Evolutionary conservation across 1,284 basidiomycete species (phyloP).

Genomic region (Moesziomyces parantarcticus): DNA sequence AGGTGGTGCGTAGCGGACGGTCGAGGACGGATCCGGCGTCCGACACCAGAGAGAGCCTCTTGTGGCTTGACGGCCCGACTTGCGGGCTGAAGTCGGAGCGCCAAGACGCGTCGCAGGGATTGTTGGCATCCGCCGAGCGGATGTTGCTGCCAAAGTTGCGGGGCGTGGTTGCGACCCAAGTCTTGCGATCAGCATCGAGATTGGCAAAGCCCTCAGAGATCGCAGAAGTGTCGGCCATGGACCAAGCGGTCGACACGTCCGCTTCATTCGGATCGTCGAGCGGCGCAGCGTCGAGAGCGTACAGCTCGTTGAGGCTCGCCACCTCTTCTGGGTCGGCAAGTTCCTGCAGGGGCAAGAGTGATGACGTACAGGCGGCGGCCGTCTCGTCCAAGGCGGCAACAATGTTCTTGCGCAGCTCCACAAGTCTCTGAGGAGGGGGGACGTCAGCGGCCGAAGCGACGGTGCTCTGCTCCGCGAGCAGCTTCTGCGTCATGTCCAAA

Average conservation of each 20-base stretch:
- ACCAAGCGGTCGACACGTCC: conserved; percentile 27
- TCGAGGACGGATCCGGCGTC: conserved; percentile 36
- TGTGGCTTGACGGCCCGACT: conserved; percentile 15
- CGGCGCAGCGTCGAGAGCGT: conserved; percentile 38
- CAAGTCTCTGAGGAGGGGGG: conserved; percentile 29
- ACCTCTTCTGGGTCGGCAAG: conserved; percentile 54
- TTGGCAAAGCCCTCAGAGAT: conserved; percentile 23
- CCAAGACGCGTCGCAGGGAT: conserved; percentile 3
- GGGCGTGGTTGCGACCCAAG: conserved; percentile 38
- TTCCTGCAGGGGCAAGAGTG: conserved; percentile 14
- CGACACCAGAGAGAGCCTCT: conserved; percentile 51
- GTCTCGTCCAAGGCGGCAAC: conserved; percentile 40
- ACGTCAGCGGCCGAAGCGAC: conserved; percentile 5
- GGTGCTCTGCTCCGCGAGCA: conserved; percentile 25
- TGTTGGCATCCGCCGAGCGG: conserved; percentile 14
- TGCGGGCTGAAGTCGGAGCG: conserved; percentile 20
- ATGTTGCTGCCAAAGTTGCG: conserved; percentile 45
- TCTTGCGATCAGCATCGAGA: conserved; percentile 24
- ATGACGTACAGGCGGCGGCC: conserved; percentile 26
- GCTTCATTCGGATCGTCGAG: conserved; percentile 19
- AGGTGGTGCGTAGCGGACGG: conserved; percentile 21
- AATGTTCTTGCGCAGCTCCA: conserved; percentile 40
- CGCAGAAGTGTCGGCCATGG: conserved; percentile 19
- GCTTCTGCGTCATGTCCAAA: conserved; percentile 12
- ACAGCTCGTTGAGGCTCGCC: conserved; percentile 51